Base-by-base conservation (phyloP, 768 basidiomycete genomes). In the Leccinum boreale region DNA sequence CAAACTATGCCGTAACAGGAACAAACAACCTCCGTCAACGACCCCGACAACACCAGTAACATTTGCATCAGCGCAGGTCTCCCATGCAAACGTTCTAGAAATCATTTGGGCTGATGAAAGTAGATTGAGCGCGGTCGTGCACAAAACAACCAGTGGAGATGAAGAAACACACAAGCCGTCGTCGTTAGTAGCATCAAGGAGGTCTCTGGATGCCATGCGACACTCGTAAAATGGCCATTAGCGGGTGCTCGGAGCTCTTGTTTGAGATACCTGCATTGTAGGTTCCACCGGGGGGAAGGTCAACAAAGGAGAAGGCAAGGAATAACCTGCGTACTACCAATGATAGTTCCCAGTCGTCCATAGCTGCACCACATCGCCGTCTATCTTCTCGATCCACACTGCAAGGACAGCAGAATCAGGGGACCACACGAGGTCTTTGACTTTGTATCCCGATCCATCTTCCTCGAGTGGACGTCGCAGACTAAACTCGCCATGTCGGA, bases 281-380 rank as follows among this genome's bases (percentile, higher is more conserved):
- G 33, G 29, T 55, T 39, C 35, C 59, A 49, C 36, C 17, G 36
- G 28, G 4, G 48, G 48, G 50, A 26, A 6, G 26, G 52, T 65
- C 46, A 61, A 55, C 26, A 35, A 28, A n/a, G 49, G 47, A 53
- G 45, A 52, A 55, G n/a, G 12, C 52, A 11, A 35, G 10, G 14
- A 31, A 49, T 4, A 36, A 56, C 7, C 2, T 35, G 28, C 11
- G 26, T 65, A 68, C 24, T 63, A 90, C 93, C 97, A 98, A 68
- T 98, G 88, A 71, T 97, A 98, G 68, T 99, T 99, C 29, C 90
- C 86, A 7, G 81, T 92, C 1, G 92, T 90, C 94, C 94, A 99
- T 1, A 98, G 76, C 74, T 99, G 97, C 17, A 98, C 92, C 87
- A 69, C 74, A 72, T 98, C 92, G 2, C 81, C 81, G 9, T 78